Evolutionary conservation across 164 flowering plant genomes (phyloP).

Genomic region (Vitis vinifera): ASM3070453v1 NC_081820.1:4992001-4992500

Average conservation of each 20-base stretch:
- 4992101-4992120: too few relatives aligned
- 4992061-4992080: too few relatives aligned
- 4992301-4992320: constrained; percentile 60
- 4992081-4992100: too few relatives aligned
- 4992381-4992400: constrained; percentile 56
- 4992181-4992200: too few relatives aligned
- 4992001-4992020: too few relatives aligned
- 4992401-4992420: constrained; percentile 39
- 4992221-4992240: too few relatives aligned
- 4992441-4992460: constrained; percentile 78
- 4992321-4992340: constrained; percentile 43
- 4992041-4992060: too few relatives aligned
- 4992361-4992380: constrained; percentile 48
- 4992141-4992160: too few relatives aligned
- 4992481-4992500: constrained; percentile 71
- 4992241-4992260: constrained; percentile 31
- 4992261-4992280: constrained; percentile 59
- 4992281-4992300: constrained; percentile 74
- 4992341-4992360: constrained; percentile 78
- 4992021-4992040: too few relatives aligned
- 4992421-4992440: constrained; percentile 55
- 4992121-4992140: too few relatives aligned
- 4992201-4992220: too few relatives aligned
- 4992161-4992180: too few relatives aligned
- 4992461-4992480: constrained; percentile 47